These are phyloP conservation scores for Santalum album DNA, from an alignment of 164 flowering plant genomes.

Conservation along the genomic window DNA sequence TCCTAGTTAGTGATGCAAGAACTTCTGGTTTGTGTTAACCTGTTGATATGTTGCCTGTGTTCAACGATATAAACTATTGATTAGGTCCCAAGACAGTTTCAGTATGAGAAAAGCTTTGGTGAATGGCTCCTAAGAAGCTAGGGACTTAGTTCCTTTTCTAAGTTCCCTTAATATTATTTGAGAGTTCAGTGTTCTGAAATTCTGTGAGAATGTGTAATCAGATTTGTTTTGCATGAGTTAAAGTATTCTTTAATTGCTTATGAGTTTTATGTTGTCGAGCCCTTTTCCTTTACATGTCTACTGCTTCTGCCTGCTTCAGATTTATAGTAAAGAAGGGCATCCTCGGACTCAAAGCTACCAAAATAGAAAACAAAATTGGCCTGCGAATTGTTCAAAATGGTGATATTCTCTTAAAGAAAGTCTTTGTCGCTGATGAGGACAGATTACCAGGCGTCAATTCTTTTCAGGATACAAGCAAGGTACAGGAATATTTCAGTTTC, in stretches of 20 bases:
- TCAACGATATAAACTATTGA: too few species aligned
- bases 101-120: too few species aligned
- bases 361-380: constrained; percentile 91
- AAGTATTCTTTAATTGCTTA: background rate
- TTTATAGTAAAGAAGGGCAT: constrained; percentile 65
- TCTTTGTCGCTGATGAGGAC: constrained; percentile 90
- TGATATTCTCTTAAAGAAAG: constrained; percentile 62
- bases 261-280: background rate
- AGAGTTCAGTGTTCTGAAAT: too few species aligned
- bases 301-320: constrained; percentile 26
- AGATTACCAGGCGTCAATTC: constrained; percentile 82
- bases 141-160: too few species aligned
- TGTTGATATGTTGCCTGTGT: too few species aligned
- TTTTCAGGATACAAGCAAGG: constrained; percentile 92
- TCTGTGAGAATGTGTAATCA: too few species aligned
- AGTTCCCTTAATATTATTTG: too few species aligned
- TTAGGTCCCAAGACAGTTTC: too few species aligned
- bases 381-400: constrained; percentile 96
- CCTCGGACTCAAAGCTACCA: constrained; percentile 77
- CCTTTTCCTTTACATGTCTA: background rate
- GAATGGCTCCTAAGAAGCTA: too few species aligned
- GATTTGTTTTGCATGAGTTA: too few species aligned
- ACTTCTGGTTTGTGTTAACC: too few species aligned
- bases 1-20: too few species aligned
- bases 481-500: constrained; percentile 12